A percentile compares a stretch with the other conserved stretches of the same genome.
These are phyloP conservation scores for Alternaria sp. DNA, from an alignment of 2,329 filamentous ascomycete species.

Conservation along the genomic window DNA sequence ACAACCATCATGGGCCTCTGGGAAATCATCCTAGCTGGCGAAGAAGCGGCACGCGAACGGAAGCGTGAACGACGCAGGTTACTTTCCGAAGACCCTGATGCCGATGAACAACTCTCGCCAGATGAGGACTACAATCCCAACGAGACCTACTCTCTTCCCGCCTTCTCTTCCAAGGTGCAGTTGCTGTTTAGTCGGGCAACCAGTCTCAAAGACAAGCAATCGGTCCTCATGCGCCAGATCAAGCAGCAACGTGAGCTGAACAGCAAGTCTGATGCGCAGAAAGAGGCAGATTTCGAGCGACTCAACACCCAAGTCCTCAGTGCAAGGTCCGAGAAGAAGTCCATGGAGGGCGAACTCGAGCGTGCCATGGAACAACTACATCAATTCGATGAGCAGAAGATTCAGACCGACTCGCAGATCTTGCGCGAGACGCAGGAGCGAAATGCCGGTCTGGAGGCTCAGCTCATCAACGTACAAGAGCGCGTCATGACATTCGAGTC, in stretches of 20 bases:
- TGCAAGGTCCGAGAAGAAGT: conserved; percentile 47
- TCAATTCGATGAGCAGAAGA: conserved; percentile 43
- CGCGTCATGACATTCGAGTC: conserved; percentile 42
- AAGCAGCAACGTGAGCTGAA: conserved; percentile 95
- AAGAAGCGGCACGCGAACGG: conserved; percentile 53
- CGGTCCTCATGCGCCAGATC: conserved; percentile 87
- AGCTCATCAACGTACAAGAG: conserved; percentile 48
- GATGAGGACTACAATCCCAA: conserved; percentile 66
- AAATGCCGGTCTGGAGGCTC: conserved; percentile 44
- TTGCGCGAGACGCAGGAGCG: conserved; percentile 44
- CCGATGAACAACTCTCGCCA: conserved; percentile 68
- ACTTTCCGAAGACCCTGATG: conserved; percentile 63
- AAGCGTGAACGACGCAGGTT: conserved; percentile 47
- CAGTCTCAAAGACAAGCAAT: conserved; percentile 83
- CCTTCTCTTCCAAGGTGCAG: conserved; percentile 80
- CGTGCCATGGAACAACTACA: conserved; percentile 46
- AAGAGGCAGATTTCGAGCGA: conserved; percentile 51
- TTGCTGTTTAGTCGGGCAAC: conserved; percentile 80
- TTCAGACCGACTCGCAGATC: conserved; percentile 29
- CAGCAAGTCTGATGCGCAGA: conserved; percentile 75
- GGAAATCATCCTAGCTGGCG: conserved; percentile 60
- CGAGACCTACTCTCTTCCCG: conserved; percentile 74
- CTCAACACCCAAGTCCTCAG: conserved; percentile 55
- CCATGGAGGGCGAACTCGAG: conserved; percentile 49
- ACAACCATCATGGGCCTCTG: conserved; percentile 61